phyloP scores from a whole-genome alignment of 2,329 filamentous ascomycete genomes.

The Ampelomyces quisqualis region DNA sequence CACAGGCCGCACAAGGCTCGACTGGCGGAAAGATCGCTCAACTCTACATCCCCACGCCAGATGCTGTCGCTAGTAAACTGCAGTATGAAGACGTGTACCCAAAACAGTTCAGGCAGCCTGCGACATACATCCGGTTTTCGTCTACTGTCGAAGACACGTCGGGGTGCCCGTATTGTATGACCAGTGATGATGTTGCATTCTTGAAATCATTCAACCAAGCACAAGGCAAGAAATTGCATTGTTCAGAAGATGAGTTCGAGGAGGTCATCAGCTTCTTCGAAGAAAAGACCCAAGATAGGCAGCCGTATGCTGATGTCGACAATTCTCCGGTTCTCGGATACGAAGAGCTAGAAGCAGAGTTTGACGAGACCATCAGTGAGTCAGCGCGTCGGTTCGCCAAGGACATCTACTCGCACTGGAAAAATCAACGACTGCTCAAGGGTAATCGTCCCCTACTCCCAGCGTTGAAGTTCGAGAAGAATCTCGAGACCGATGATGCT shows the following conservation, averaged over 20 bases:
- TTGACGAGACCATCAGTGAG: slow-evolving; percentile 59
- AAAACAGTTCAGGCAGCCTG: slow-evolving; percentile 75
- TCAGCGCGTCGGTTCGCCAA: slow-evolving; percentile 64
- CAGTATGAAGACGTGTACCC: slow-evolving; percentile 90
- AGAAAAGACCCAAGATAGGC: slow-evolving; percentile 76
- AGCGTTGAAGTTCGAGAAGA: slow-evolving; percentile 87
- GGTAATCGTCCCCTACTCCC: slow-evolving; percentile 75
- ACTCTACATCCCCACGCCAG: slow-evolving; percentile 67
- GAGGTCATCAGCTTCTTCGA: slow-evolving; percentile 94
- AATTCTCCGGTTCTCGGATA: slow-evolving; percentile 72
- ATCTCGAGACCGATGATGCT: slow-evolving; percentile 89
- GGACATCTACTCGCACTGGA: slow-evolving; percentile 89
- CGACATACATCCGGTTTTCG: slow-evolving; percentile 95
- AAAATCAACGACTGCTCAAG: slow-evolving; percentile 63
- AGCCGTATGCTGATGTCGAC: slow-evolving; percentile 87
- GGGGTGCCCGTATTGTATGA: slow-evolving; percentile 91
- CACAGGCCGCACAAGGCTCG: slow-evolving; percentile 55
- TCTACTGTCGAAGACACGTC: slow-evolving; percentile 96
- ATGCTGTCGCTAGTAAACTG: slow-evolving; percentile 63
- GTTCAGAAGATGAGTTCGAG: slow-evolving; percentile 91
- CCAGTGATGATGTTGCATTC: slow-evolving; percentile 81
- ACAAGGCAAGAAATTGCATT: slow-evolving; percentile 61
- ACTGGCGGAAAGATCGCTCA: slow-evolving; percentile 60
- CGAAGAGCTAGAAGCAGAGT: slow-evolving; percentile 62
- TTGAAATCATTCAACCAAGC: slow-evolving; percentile 82